Evolutionary conservation across 768 basidiomycete genomes (phyloP).

Genomic region (Stropharia rugosoannulata): DNA sequence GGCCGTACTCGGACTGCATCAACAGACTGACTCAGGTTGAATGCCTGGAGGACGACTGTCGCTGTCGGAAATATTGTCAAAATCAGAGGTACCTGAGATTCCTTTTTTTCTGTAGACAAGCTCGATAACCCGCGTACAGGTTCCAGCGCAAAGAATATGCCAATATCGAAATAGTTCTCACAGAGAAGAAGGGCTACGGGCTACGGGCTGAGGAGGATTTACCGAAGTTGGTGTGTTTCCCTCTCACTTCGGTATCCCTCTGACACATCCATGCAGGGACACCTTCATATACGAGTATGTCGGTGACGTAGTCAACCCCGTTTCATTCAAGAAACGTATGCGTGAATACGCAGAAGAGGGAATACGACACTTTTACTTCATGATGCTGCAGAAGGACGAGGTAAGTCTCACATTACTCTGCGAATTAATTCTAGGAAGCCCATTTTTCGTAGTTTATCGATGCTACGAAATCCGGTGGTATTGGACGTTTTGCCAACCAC

Average conservation of each 20-base stretch:
- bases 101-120: conserved; percentile 6
- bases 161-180: conserved; percentile 84
- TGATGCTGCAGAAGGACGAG: conserved; percentile 99
- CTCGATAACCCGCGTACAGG: conserved; percentile 37
- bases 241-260: conserved; percentile 5
- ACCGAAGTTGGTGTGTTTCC: conserved; percentile 48
- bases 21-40: conserved; percentile 97
- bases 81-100: conserved; percentile 79
- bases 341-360: conserved; percentile 90
- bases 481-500: conserved; percentile 97
- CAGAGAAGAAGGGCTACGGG: conserved; percentile 95
- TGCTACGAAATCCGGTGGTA: conserved; percentile 95
- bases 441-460: conserved; percentile 77
- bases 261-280: conserved; percentile 53
- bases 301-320: conserved; percentile 90
- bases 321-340: conserved; percentile 91
- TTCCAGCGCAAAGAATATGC: conserved; percentile 89
- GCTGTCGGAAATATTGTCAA: conserved; percentile 76
- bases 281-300: conserved; percentile 96
- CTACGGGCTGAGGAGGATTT: conserved; percentile 74
- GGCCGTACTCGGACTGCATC: conserved; percentile 89
- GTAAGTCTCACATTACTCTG: conserved; percentile 41
- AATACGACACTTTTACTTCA: conserved; percentile 97
- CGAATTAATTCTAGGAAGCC: neutral
- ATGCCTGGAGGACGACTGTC: conserved; percentile 89